Base-by-base conservation (phyloP, 768 basidiomycete genomes). In the Leccinum variicolor region DNA sequence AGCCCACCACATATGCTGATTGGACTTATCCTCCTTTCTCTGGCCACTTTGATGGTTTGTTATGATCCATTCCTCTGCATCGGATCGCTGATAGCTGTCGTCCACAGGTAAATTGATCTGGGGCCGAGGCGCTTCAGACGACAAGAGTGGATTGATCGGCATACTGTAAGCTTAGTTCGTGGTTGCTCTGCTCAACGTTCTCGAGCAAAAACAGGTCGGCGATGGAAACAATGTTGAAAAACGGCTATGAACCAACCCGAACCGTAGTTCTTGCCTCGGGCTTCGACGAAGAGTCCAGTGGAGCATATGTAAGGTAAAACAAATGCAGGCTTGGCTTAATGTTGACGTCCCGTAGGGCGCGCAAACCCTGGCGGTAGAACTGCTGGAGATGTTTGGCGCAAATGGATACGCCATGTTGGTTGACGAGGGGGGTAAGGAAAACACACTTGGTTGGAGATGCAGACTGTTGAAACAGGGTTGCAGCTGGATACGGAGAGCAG, bases 401-500 rank as follows among this genome's bases (percentile, higher is more conserved):
- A 72, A 92, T 65, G 81, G 83, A 4, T 84, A 92, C 66, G 84
- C 89, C 0, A 78, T 96, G 67, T 70, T 97, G 47, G 78, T 98
- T 33, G 95, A 98, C 66, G 95, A 98, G 77, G 94, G 94, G 33
- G 83, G 91, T 85, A 69, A 65, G 76, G 69, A 26, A 33, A 46
- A 34, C 11, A 7, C 39, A 58, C 48, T 14, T 36, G 3, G n/a
- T 46, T 13, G 46, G n/a, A 26, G 31, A 50, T 17, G 26, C 5
- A 17, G 15, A 15, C 4, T 51, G 23, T 53, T 57, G 53, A 56
- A 28, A 47, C 4, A 41, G 14, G n/a, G 14, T 53, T 46, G 28
- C 59, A 77, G 86, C 79, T 53, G 81, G 82, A 25, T 85, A 81
- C 50, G 63, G 65, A 1, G 77, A 84, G 39, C 64, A 74, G 31